Base-by-base conservation (phyloP, 768 basidiomycete genomes). In the Coprinopsis sp. region DNA sequence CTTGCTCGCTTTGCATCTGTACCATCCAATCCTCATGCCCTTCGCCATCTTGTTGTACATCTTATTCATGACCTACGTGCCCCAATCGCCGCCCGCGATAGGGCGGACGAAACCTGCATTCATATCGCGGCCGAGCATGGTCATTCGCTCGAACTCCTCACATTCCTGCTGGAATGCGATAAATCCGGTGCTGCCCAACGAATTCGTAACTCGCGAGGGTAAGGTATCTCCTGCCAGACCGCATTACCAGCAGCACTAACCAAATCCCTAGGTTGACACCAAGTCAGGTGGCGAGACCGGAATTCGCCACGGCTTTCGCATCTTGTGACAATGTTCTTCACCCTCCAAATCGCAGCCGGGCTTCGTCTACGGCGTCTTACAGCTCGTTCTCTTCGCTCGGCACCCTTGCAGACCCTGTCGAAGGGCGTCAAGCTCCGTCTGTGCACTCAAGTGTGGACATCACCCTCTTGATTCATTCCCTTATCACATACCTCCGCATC, bases 41-140 rank as follows among this genome's bases (percentile, higher is more conserved):
- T 85, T 57, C 78, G 78, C 52, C 67, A 72, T 52, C 83, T 87
- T 61, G 67, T 78, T 59, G 62, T 77, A 52, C 86, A 89, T 62
- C 76, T 89, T 47, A 73, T 89, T 29, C 69, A 71, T 46, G 81
- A 87, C 57, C 77, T 89, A 24, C 78, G 76, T 24, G 81, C 83
- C 5, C 86, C 87, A 0, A 60, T 90, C 33, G 71, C 77, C 23
- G 83, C 87, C 16, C 66, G 71, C 37, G 84, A 89, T 61, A 75
- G 66, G 51, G 64, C 82, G 44, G 78, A 79, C 53, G 86, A 90
- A 58, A 89, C 87, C 3, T 87, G 85, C 68, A 71, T 90, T 39
- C 87, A 90, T 67, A 68, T 87, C 50, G 87, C 86, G 37, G 87
- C 87, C 11, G 85, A 87, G 56, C 77, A 79, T 53, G 87, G 87